Conservation (phyloP, 2,329 filamentous ascomycete species). For the Cladosporium sp. region DNA sequence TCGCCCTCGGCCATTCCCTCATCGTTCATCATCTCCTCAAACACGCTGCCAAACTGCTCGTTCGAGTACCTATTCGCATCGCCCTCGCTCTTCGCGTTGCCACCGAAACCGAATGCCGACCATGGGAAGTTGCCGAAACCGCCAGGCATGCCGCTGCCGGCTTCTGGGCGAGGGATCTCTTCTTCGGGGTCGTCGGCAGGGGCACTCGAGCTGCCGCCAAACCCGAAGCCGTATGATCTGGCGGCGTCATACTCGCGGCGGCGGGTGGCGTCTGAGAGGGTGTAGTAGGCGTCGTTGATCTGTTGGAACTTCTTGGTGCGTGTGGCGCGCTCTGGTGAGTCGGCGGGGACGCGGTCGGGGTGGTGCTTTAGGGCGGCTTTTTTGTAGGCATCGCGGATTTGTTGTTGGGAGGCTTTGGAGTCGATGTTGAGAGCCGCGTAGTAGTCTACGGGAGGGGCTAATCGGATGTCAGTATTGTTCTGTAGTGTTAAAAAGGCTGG, state of each 20-base stretch:
- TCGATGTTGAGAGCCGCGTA: constrained; percentile 39
- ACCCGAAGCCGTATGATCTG: constrained; percentile 57
- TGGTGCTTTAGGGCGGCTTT: constrained; percentile 84
- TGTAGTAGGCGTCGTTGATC: constrained; percentile 92
- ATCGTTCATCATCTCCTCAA: constrained; percentile 56
- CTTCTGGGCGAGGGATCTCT: constrained; percentile 46
- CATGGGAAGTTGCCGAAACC: constrained; percentile 73
- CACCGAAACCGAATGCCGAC: constrained; percentile 67
- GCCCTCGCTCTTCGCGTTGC: constrained; percentile 47
- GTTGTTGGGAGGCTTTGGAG: constrained; percentile 72
- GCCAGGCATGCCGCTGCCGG: constrained; percentile 39
- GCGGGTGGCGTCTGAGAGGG: constrained; percentile 74
- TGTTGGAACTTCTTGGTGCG: constrained; percentile 89
- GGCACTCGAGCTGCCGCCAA: constrained; percentile 42
- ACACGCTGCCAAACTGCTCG: constrained; percentile 77
- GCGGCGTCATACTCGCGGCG: constrained; percentile 83
- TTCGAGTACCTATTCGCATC: constrained; percentile 56
- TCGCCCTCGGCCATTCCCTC: constrained; percentile 69
- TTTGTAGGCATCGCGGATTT: constrained; percentile 95
- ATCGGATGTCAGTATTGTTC: neutral
- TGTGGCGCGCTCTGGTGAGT: constrained; percentile 76
- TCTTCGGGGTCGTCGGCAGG: constrained; percentile 49
- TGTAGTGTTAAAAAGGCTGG: neutral
- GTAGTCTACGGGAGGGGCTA: constrained; percentile 40
- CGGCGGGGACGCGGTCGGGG: constrained; percentile 81